phyloP scores from a whole-genome alignment of 2,329 filamentous ascomycete species.

The Zasmidium cellare region DNA sequence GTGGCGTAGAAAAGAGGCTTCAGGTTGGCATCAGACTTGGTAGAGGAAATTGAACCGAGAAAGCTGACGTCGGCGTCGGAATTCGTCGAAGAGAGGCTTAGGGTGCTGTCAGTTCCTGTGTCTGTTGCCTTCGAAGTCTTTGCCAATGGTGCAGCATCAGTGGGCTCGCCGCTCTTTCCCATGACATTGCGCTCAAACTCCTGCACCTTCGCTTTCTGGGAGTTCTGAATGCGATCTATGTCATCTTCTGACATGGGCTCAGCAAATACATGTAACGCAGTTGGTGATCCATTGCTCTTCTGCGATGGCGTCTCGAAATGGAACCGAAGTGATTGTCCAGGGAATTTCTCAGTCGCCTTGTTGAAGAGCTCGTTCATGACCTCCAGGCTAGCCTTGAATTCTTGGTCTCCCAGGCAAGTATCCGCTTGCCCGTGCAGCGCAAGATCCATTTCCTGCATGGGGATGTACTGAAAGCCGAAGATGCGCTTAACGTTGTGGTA shows the following conservation, averaged over 20 bases:
- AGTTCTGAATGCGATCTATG: constrained; percentile 72
- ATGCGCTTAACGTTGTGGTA: constrained; percentile 94
- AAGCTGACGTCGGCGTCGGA: constrained; percentile 9
- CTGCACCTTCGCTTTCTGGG: constrained; percentile 64
- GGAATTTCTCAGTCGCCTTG: constrained; percentile 72
- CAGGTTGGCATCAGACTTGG: constrained; percentile 13
- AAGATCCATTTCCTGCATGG: constrained; percentile 82
- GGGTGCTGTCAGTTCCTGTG: constrained; percentile 3
- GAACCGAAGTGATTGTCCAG: constrained; percentile 51
- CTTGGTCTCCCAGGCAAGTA: constrained; percentile 69
- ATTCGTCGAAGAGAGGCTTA: constrained; percentile 1
- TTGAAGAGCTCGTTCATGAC: constrained; percentile 79
- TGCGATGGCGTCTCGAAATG: constrained; percentile 48
- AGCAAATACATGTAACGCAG: constrained; percentile 85
- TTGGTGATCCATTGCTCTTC: constrained; percentile 33
- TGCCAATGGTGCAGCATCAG: neutral
- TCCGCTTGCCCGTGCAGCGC: constrained; percentile 78
- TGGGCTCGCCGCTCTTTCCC: constrained; percentile 23
- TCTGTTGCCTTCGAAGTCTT: neutral
- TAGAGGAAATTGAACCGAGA: constrained; percentile 11
- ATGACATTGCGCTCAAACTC: constrained; percentile 61
- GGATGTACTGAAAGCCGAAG: constrained; percentile 96
- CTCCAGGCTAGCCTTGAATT: constrained; percentile 79
- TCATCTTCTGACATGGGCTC: constrained; percentile 76
- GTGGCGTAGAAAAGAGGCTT: constrained; percentile 65